Base-by-base conservation (phyloP, 176 grass and related monocot genomes). In the Hordeum marinum region DNA sequence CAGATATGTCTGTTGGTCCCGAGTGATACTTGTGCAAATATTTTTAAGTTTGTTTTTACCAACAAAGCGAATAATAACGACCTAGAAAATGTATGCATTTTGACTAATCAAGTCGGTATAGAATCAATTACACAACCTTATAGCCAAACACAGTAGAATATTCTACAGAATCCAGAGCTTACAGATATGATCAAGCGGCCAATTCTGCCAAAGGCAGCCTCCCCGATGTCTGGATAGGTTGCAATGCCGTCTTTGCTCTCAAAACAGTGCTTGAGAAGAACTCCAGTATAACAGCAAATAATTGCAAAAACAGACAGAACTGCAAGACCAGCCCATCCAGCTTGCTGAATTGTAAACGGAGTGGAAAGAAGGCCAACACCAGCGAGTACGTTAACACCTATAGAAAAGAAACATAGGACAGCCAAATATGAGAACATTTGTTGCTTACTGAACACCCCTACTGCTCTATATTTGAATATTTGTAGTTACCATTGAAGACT, bases 341-440 rank as follows among this genome's bases (percentile, higher is more conserved):
- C 93, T 83, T 98, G 87, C 63, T 90, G 84, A 80, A 98, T 69
- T 39, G 96, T 98, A 77, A 87, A 95, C 2, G 93, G 91, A 72
- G 93, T 86, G 35, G 96, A 98, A 88, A 98, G 96, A 90, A 98
- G 72, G 57, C 96, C 96, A 45, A 98, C 89, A 9, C 96, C 96
- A 26, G 87, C 93, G 80, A 98, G 88, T 17, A 94, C 96, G 55
- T 98, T 98, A 81, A 94, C 41, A n/a, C 96, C 95, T 98, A 66
- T 32, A 55, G 76, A 21, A 76, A 73, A 34, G 15, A 37, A 82
- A 59, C 10, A 84, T 82, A 69, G 14, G 25, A 80, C 13, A 4
- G 58, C 32, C 72, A 84, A 68, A 77, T 4, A 43, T 43, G 41
- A 43, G 41, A 9, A 43, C 11, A 43, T 43, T 43, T 43, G 41